These are phyloP conservation scores for Fusarium mundagurra DNA, from an alignment of 2,329 filamentous ascomycete genomes.

Conservation along the genomic window DNA sequence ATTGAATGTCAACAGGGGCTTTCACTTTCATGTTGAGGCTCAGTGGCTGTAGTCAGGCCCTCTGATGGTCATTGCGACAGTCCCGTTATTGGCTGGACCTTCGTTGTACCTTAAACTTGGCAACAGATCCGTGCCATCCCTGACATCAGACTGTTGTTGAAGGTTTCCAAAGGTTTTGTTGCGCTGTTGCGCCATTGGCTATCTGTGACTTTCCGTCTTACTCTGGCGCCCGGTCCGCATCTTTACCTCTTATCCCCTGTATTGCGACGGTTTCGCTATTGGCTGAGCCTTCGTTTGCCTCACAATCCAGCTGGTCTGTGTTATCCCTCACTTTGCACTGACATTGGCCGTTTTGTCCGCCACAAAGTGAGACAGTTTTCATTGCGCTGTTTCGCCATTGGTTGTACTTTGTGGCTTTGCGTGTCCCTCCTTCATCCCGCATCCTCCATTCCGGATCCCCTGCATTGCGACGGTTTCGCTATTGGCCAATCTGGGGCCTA, in stretches of 20 bases:
- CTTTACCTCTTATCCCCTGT: background rate
- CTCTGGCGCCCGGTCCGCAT: background rate
- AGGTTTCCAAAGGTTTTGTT: background rate
- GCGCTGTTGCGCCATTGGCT: background rate
- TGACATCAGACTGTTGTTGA: accelerated
- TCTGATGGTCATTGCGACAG: background rate
- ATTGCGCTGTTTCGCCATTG: background rate
- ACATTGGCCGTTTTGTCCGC: background rate
- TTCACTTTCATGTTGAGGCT: accelerated
- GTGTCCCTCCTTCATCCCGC: no score
- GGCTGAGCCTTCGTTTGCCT: background rate
- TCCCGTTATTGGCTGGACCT: background rate
- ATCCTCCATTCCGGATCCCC: accelerated
- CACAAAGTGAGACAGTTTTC: background rate
- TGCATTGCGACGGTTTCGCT: background rate
- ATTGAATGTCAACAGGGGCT: background rate
- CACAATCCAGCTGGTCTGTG: background rate
- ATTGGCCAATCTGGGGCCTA: background rate
- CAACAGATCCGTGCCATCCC: background rate
- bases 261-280: background rate
- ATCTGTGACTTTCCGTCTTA: background rate
- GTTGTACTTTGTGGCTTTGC: background rate
- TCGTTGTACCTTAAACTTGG: background rate
- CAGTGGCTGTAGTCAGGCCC: background rate
- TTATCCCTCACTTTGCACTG: accelerated